Evolutionary conservation across 148 eudicot genomes (phyloP).

Genomic region (Rhododendron williamsianum): DNA sequence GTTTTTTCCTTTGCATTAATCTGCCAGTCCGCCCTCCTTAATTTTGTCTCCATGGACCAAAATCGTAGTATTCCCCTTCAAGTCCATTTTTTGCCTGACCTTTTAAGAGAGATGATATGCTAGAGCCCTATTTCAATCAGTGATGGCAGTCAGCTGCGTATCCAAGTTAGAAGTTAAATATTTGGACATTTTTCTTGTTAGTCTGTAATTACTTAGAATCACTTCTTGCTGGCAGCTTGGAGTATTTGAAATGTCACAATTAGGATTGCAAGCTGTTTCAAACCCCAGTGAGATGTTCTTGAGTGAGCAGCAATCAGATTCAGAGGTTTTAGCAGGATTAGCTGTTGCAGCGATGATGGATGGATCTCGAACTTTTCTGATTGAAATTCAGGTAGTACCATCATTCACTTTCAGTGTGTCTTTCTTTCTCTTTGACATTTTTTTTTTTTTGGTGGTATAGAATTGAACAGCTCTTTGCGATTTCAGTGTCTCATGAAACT

Average conservation of each 20-base stretch:
- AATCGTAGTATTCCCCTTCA: background rate
- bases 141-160: background rate
- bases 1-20: background rate
- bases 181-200: background rate
- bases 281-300: constrained; percentile 88
- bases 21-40: background rate
- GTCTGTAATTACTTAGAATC: constrained; percentile 2
- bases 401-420: background rate
- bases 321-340: constrained; percentile 83
- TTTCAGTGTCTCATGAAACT: background rate
- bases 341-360: constrained; percentile 85
- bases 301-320: constrained; percentile 60
- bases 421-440: background rate
- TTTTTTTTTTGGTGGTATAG: background rate
- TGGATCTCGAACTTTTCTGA: constrained; percentile 84
- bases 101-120: background rate
- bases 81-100: background rate
- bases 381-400: constrained; percentile 78
- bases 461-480: background rate
- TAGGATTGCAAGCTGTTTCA: constrained; percentile 69
- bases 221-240: constrained; percentile 65
- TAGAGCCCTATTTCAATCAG: background rate
- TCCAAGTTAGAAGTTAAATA: background rate
- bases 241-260: constrained; percentile 77
- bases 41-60: background rate